Evolutionary conservation across 2,329 filamentous ascomycete species (phyloP).

Genomic region (Penicillium sp.): DNA sequence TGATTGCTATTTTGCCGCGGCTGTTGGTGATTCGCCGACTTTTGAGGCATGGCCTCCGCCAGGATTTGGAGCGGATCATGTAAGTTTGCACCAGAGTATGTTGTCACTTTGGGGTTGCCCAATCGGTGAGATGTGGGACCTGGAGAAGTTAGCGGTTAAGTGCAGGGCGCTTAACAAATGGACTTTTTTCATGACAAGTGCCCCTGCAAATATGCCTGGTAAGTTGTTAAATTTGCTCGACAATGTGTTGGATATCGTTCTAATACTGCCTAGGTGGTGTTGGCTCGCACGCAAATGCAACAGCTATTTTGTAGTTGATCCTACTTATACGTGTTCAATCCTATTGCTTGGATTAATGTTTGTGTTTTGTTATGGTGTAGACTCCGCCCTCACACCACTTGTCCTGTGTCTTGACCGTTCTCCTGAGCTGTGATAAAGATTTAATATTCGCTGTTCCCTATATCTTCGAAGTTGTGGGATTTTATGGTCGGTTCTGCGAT

Average conservation of each 20-base stretch:
- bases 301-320: slow-evolving; percentile 33
- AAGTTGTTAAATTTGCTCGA: slow-evolving; percentile 18
- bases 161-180: slow-evolving; percentile 43
- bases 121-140: slow-evolving; percentile 52
- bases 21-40: slow-evolving; percentile 64
- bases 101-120: slow-evolving; percentile 51
- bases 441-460: neutral
- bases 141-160: slow-evolving; percentile 41
- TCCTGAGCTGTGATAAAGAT: too few relatives aligned
- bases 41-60: slow-evolving; percentile 67
- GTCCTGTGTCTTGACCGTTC: neutral
- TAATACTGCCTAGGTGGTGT: slow-evolving; percentile 32
- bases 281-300: slow-evolving; percentile 39
- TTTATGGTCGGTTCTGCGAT: too few relatives aligned
- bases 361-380: neutral
- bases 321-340: neutral
- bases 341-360: neutral
- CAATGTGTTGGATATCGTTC: neutral
- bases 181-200: slow-evolving; percentile 49
- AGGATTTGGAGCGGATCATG: slow-evolving; percentile 26
- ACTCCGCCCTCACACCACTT: neutral
- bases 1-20: slow-evolving; percentile 69
- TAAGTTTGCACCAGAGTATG: slow-evolving; percentile 44
- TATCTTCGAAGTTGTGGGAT: too few relatives aligned
- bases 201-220: slow-evolving; percentile 47